These are phyloP conservation scores for Microsporum audouinii DNA, from an alignment of 2,329 filamentous ascomycete species.

Conservation along the genomic window DNA sequence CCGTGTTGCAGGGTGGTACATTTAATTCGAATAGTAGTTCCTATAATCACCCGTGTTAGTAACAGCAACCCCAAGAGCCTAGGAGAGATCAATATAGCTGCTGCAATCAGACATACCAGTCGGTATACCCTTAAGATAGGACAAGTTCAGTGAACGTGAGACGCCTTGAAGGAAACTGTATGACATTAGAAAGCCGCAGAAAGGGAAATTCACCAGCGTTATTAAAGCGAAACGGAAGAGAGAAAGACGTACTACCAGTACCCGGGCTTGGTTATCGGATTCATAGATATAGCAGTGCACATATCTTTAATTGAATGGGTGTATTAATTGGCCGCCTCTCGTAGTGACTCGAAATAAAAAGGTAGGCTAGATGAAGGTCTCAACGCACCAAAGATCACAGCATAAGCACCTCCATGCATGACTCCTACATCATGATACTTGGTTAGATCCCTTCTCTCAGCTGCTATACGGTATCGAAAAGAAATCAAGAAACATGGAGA, in stretches of 20 bases:
- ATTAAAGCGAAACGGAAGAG: neutral
- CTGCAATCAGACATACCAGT: conserved; percentile 27
- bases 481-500: neutral
- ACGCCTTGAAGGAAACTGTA: conserved; percentile 40
- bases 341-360: neutral
- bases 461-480: neutral
- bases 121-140: conserved; percentile 41
- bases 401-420: conserved; percentile 45
- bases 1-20: conserved; percentile 38
- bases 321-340: neutral
- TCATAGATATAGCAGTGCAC: conserved; percentile 41
- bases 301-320: conserved; percentile 32
- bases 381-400: conserved; percentile 57
- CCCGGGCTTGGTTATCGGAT: conserved; percentile 37
- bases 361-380: too few relatives aligned
- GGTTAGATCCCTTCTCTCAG: neutral
- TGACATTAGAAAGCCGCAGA: neutral
- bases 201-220: neutral
- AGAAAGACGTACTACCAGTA: conserved; percentile 37
- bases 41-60: conserved; percentile 13
- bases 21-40: conserved; percentile 34
- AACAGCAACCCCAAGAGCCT: neutral
- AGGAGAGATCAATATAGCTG: neutral
- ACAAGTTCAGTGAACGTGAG: conserved; percentile 41
- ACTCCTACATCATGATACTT: conserved; percentile 13